Conservation (phyloP, 805 yeast species). For the Middelhovenomyces tepae region DNA sequence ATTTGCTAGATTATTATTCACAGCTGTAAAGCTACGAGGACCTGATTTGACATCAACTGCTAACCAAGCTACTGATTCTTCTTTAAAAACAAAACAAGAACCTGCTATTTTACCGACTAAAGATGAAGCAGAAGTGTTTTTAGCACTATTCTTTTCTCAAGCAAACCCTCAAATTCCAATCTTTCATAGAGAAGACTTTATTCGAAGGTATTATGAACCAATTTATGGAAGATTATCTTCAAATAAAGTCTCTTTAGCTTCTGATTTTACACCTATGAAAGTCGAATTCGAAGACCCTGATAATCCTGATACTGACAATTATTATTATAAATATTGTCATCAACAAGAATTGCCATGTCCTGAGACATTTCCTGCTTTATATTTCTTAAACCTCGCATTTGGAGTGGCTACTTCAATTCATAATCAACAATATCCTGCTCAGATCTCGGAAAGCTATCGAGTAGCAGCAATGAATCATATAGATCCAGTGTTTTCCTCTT, state of each 20-base stretch:
- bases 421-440: constrained; percentile 55
- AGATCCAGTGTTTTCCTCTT: constrained; percentile 47
- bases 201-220: constrained; percentile 61
- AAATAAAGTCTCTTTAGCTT: constrained; percentile 40
- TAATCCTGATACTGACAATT: constrained; percentile 3
- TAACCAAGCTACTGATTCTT: not conserved
- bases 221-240: constrained; percentile 62
- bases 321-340: constrained; percentile 10
- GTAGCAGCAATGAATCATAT: constrained; percentile 53
- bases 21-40: constrained; percentile 52
- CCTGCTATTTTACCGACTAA: constrained; percentile 61
- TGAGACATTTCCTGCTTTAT: constrained; percentile 30
- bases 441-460: constrained; percentile 61
- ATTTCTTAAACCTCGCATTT: constrained; percentile 65
- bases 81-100: constrained; percentile 5
- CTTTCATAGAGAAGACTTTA: constrained; percentile 70
- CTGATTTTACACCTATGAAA: constrained; percentile 15
- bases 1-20: constrained; percentile 66
- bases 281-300: constrained; percentile 2
- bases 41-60: constrained; percentile 20
- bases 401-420: constrained; percentile 74
- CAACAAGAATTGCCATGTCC: not conserved
- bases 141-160: constrained; percentile 63
- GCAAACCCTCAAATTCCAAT: constrained; percentile 80
- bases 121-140: constrained; percentile 53